Percentiles rank a stretch among this genome's conserved stretches.
Conservation (phyloP, 805 yeast species). For the Candida methanosorbosa region DNA sequence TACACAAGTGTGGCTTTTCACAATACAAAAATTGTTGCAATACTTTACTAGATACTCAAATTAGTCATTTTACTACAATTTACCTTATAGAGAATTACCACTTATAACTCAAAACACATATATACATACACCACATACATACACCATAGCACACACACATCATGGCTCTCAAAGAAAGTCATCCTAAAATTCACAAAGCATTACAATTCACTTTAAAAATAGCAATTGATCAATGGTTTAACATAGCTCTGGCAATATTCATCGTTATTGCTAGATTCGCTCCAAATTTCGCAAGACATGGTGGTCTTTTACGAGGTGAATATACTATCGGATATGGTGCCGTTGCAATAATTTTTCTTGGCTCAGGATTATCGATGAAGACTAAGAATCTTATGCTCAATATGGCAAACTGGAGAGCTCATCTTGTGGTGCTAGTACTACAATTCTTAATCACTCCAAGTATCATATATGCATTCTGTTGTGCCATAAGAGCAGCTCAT, state of each 20-base stretch:
- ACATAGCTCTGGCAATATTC: slow-evolving; percentile 59
- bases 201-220: neutral
- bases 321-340: slow-evolving; percentile 80
- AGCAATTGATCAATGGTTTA: slow-evolving; percentile 56
- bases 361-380: slow-evolving; percentile 73
- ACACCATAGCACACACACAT: neutral
- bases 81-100: too few species aligned
- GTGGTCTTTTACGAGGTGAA: slow-evolving; percentile 67
- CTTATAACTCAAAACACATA: too few species aligned
- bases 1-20: too few species aligned
- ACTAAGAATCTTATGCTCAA: slow-evolving; percentile 54
- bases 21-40: too few species aligned
- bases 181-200: neutral
- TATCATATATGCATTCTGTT: slow-evolving; percentile 58
- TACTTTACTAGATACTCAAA: too few species aligned
- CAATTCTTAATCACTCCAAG: slow-evolving; percentile 52
- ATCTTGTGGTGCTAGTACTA: slow-evolving; percentile 53
- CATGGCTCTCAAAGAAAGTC: neutral
- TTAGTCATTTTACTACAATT: too few species aligned
- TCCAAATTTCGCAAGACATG: slow-evolving; percentile 78
- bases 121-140: neutral
- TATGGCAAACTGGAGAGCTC: slow-evolving; percentile 75
- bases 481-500: slow-evolving; percentile 53
- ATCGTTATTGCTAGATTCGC: slow-evolving; percentile 69
- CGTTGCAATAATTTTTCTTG: slow-evolving; percentile 75